Conservation (phyloP, 768 basidiomycete genomes). For the Cubamyces lactineus region DNA sequence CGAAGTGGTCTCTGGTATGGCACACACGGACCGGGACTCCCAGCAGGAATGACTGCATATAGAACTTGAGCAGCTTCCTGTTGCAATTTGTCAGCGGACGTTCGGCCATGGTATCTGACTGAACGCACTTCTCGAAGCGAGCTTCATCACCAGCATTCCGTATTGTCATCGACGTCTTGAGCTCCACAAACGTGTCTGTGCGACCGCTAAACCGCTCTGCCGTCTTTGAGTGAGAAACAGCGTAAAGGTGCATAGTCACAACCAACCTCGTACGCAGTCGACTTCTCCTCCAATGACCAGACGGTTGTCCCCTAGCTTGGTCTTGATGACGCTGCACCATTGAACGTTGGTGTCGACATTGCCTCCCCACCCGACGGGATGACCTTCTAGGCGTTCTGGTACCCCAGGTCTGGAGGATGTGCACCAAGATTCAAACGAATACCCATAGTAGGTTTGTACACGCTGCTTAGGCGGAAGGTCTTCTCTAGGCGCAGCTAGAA, state of each 20-base stretch:
- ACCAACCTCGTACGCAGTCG: constrained; percentile 80
- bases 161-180: constrained; percentile 84
- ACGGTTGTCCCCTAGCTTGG: constrained; percentile 72
- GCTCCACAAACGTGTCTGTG: constrained; percentile 75
- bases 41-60: constrained; percentile 88
- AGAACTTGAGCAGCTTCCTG: constrained; percentile 91
- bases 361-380: constrained; percentile 65
- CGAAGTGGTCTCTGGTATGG: neutral
- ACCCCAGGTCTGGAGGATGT: constrained; percentile 47
- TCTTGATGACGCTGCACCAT: constrained; percentile 90
- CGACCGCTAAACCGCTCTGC: constrained; percentile 63
- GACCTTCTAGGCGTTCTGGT: constrained; percentile 18
- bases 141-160: constrained; percentile 63
- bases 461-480: constrained; percentile 66
- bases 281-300: constrained; percentile 89
- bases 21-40: constrained; percentile 75
- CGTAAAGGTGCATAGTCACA: neutral
- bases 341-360: constrained; percentile 88
- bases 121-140: constrained; percentile 77
- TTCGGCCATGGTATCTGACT: neutral
- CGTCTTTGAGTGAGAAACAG: neutral
- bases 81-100: neutral
- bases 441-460: constrained; percentile 77
- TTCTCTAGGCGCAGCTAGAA: constrained; percentile 47
- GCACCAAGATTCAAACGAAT: constrained; percentile 89